phyloP scores from a whole-genome alignment of 192 early-diverging fungal genomes.

The Gonapodya prolifera region DNA sequence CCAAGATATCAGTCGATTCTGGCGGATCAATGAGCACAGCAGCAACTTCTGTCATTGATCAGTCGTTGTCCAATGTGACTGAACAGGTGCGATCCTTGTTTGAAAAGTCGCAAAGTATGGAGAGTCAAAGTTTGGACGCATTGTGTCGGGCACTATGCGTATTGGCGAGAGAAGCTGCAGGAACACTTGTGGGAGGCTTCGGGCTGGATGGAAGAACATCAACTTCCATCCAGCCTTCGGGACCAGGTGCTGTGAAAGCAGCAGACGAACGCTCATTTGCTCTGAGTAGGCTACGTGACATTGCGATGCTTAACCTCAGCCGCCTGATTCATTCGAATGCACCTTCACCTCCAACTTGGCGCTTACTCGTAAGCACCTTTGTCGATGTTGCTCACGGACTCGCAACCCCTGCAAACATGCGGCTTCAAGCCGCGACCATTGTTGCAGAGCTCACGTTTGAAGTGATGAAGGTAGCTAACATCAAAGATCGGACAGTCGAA shows the following conservation, averaged over 20 bases:
- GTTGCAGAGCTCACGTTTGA: neutral
- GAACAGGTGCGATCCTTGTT: conserved; percentile 27
- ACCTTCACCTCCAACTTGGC: conserved; percentile 21
- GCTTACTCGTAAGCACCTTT: neutral
- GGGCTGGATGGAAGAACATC: conserved; percentile 9
- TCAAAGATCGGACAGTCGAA: conserved; percentile 26
- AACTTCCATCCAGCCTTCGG: conserved; percentile 5
- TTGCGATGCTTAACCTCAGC: conserved; percentile 37
- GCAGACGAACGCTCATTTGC: conserved; percentile 67
- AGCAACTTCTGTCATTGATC: neutral
- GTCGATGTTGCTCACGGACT: neutral
- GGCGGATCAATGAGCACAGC: neutral
- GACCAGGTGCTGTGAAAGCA: conserved; percentile 32
- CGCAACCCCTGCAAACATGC: neutral
- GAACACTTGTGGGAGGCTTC: conserved; percentile 29
- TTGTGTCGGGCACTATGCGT: conserved; percentile 57
- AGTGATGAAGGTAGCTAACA: neutral
- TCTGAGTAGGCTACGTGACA: conserved; percentile 54
- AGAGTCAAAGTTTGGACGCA: conserved; percentile 40
- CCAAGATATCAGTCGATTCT: neutral
- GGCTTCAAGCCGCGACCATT: neutral
- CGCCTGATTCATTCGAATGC: conserved; percentile 19
- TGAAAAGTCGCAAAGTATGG: conserved; percentile 47
- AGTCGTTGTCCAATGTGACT: neutral
- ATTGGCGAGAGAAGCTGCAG: conserved; percentile 24